phyloP scores from a whole-genome alignment of 495 filamentous ascomycete species.

The Annulohypoxylon moriforme region DNA sequence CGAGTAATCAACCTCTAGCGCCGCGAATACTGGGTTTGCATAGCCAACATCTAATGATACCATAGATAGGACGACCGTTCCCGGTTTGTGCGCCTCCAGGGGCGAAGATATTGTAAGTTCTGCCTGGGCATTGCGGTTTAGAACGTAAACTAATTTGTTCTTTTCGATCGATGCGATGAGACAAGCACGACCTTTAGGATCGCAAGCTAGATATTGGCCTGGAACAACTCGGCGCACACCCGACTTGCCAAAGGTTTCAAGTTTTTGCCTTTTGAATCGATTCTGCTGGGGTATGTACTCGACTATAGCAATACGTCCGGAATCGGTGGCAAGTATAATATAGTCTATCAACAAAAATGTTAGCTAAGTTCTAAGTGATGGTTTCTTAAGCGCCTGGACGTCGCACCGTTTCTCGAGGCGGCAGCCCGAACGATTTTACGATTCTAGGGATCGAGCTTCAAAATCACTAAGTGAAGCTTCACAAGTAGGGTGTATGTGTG shows the following conservation, averaged over 20 bases:
- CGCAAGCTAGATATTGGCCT: conserved; percentile 92
- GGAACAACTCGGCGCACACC: conserved; percentile 94
- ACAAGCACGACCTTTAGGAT: conserved; percentile 95
- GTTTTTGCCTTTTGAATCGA: conserved; percentile 86
- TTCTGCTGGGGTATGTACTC: conserved; percentile 92
- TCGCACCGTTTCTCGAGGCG: conserved; percentile 47
- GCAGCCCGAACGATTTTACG: conserved; percentile 59
- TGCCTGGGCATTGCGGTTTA: conserved; percentile 93
- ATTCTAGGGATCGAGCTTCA: conserved; percentile 69
- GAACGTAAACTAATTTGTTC: conserved; percentile 98
- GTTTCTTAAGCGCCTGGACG: conserved; percentile 22
- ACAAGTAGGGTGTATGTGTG: conserved; percentile 53
- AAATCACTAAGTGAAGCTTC: conserved; percentile 92
- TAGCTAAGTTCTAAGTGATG: conserved; percentile 64
- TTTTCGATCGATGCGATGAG: conserved; percentile 95
- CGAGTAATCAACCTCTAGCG: conserved; percentile 91
- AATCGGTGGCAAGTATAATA: conserved; percentile 94
- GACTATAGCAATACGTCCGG: conserved; percentile 91
- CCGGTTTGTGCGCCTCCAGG: conserved; percentile 96
- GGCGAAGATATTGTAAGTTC: conserved; percentile 97
- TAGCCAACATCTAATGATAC: conserved; percentile 93
- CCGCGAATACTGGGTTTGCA: conserved; percentile 95
- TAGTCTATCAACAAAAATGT: conserved; percentile 77
- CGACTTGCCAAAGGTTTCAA: conserved; percentile 98
- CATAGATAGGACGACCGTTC: conserved; percentile 88